Percentiles rank a stretch among this genome's conserved stretches.
Evolutionary conservation across 148 eudicot genomes (phyloP).

Genomic region (Rhododendron williamsianum): DNA sequence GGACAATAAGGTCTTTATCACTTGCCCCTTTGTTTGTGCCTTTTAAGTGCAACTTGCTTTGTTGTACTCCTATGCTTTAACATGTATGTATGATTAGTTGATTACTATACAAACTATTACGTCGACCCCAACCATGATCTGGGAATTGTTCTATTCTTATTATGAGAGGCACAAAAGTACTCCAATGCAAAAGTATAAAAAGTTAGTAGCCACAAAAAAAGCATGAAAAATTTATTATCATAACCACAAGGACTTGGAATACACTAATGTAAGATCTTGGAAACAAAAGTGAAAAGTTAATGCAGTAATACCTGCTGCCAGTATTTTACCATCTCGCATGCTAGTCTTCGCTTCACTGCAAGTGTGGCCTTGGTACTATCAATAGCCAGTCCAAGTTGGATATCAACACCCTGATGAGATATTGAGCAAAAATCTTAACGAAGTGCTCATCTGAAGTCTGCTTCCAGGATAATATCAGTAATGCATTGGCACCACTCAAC

Average conservation of each 20-base stretch:
- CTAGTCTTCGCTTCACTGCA: slow-evolving; percentile 96
- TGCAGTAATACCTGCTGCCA: slow-evolving; percentile 84
- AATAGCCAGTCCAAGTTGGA: slow-evolving; percentile 96
- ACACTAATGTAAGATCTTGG: neutral
- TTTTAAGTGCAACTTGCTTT: neutral
- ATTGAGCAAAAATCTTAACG: slow-evolving; percentile 2
- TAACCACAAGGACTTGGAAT: neutral
- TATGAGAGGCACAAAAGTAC: neutral
- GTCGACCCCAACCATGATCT: neutral
- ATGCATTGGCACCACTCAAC: neutral
- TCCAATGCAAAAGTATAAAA: neutral
- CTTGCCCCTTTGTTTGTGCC: neutral
- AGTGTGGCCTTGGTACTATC: slow-evolving; percentile 98
- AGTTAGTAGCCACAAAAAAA: neutral
- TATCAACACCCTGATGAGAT: slow-evolving; percentile 49
- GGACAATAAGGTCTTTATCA: neutral
- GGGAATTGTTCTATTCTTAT: neutral
- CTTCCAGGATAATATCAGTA: neutral
- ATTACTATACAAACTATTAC: neutral
- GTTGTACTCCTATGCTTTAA: neutral
- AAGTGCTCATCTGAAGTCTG: neutral
- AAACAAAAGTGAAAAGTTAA: neutral
- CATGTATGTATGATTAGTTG: no score
- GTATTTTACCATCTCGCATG: slow-evolving; percentile 97
- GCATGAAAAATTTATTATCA: neutral